These are phyloP conservation scores for Spathaspora hagerdaliae DNA, from an alignment of 805 yeast genomes.

Conservation along the genomic window DNA sequence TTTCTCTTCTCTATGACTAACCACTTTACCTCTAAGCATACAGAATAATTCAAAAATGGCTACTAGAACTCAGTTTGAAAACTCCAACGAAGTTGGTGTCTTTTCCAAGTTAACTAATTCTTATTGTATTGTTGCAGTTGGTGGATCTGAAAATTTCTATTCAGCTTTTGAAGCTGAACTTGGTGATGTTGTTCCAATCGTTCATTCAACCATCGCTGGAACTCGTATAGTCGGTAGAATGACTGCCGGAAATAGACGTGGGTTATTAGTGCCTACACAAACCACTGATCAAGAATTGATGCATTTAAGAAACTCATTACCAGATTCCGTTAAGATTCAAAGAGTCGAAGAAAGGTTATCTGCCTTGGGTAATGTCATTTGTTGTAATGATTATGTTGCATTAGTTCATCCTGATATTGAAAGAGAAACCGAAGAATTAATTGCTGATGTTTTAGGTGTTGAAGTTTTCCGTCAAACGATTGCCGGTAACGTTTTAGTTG, in stretches of 20 bases:
- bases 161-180: constrained; percentile 97
- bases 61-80: constrained; percentile 46
- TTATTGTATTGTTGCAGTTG: constrained; percentile 93
- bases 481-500: constrained; percentile 96
- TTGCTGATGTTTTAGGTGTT: constrained; percentile 96
- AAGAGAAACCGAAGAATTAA: constrained; percentile 97
- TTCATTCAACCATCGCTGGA: constrained; percentile 97
- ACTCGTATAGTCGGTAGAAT: constrained; percentile 96
- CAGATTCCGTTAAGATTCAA: constrained; percentile 92
- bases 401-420: constrained; percentile 98
- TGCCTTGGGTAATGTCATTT: constrained; percentile 95
- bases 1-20: not conserved
- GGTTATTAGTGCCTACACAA: constrained; percentile 92
- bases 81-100: constrained; percentile 72
- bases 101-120: constrained; percentile 94
- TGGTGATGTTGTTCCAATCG: constrained; percentile 94
- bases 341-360: constrained; percentile 97
- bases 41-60: constrained; percentile 25
- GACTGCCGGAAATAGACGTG: constrained; percentile 98
- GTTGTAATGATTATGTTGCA: constrained; percentile 98
- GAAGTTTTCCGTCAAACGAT: constrained; percentile 99
- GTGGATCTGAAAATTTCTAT: constrained; percentile 81
- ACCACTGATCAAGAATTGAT: constrained; percentile 98
- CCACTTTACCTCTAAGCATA: not conserved
- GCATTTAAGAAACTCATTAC: constrained; percentile 94